Evolutionary conservation across 2,329 filamentous ascomycete species (phyloP).

Genomic region (Zalaria sp.): DNA sequence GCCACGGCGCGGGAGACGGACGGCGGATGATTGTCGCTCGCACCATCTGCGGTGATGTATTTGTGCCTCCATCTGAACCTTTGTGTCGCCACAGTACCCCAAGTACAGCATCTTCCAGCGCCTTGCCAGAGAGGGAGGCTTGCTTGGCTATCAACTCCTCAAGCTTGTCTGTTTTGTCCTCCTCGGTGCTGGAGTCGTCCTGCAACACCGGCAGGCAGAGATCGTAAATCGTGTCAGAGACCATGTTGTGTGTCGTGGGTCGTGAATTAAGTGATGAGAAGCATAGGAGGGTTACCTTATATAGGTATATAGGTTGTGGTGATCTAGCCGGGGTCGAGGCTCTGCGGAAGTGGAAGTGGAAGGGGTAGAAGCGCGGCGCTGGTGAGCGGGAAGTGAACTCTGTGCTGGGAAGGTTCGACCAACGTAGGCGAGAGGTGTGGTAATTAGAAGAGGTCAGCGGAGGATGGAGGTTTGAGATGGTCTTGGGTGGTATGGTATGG

Average conservation of each 20-base stretch:
- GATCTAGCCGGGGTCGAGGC: not conserved
- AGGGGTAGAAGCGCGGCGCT: not conserved
- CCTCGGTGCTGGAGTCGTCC: conserved; percentile 70
- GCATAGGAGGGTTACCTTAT: not conserved
- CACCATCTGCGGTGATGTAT: conserved; percentile 67
- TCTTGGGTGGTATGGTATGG: no score
- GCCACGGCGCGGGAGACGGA: conserved; percentile 88
- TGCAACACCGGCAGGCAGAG: conserved; percentile 80
- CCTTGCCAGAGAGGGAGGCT: conserved; percentile 51
- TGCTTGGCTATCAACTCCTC: conserved; percentile 74
- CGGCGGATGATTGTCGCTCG: conserved; percentile 82
- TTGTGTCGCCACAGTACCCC: conserved; percentile 82
- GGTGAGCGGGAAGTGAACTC: not conserved
- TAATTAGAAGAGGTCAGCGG: no score
- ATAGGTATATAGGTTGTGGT: not conserved
- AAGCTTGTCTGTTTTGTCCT: conserved; percentile 86
- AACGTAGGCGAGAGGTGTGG: no score
- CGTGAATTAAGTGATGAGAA: not conserved
- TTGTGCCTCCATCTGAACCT: conserved; percentile 41
- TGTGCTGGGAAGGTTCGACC: no score
- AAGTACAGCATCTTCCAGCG: conserved; percentile 78
- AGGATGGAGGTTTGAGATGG: no score
- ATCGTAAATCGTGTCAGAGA: conserved; percentile 85
- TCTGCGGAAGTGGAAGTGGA: not conserved
- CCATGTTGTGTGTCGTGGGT: conserved; percentile 45